A percentile compares a stretch with the other conserved stretches of the same genome.
These are phyloP conservation scores for Pseudisothecium myosuroides DNA, from an alignment of 225 moss, liverwort and hornwort species.

Conservation along the genomic window DNA sequence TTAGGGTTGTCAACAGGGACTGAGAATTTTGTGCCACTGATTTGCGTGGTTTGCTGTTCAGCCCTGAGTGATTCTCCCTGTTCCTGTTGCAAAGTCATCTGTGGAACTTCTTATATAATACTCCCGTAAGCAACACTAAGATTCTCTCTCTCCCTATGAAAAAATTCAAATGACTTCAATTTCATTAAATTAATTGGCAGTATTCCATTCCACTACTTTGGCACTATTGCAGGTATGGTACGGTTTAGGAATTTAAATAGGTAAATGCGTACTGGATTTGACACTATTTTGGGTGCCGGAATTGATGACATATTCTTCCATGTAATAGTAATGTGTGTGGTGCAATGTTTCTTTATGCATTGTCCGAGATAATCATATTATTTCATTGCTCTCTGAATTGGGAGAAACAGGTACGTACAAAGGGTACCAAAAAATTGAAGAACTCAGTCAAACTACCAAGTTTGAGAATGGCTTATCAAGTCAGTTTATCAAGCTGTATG, in stretches of 20 bases:
- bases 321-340: neutral
- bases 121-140: neutral
- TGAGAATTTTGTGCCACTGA: neutral
- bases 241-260: too few species aligned
- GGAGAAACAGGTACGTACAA: neutral
- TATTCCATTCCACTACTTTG: too few species aligned
- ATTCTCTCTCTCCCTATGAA: neutral
- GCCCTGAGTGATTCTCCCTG: accelerated
- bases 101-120: neutral
- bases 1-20: neutral
- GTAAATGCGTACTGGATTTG: neutral
- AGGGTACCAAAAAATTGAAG: neutral
- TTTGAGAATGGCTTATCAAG: neutral
- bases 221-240: neutral
- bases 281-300: neutral
- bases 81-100: too few species aligned
- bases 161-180: neutral
- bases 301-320: neutral
- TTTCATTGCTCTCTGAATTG: neutral
- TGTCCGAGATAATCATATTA: neutral
- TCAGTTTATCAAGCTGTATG: neutral
- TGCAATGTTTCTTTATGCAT: neutral
- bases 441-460: neutral
- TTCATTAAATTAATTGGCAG: neutral
- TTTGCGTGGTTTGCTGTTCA: neutral